Evolutionary conservation across 768 basidiomycete genomes (phyloP), one percentile per base, ranked within the genome.

Genomic region (Lentinus brumalis): DNA sequence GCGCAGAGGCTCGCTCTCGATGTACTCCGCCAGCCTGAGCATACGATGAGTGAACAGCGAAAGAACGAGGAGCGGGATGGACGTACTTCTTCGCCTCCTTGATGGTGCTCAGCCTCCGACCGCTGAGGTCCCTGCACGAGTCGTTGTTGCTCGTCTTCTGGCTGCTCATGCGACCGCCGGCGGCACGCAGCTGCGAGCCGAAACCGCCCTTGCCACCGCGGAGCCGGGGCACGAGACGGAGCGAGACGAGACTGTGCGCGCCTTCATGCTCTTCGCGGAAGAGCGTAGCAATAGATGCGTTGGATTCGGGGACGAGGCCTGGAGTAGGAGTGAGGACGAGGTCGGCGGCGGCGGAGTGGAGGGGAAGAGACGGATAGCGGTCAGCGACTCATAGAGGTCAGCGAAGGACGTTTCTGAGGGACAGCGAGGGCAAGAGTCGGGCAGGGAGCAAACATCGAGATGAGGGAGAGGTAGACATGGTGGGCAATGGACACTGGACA

Each of bases 121-220:
- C 96, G 60, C 83, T 94, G 40, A 99, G 81, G 71, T 98, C 97
- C 50, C 97, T 79, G 73, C 95, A 97, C 8, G 92, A 92, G 72
- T 98, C 96, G 63, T 95, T 95, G 74, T 95, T 96, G 74, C 82
- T 95, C 26, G 94, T 94, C 80, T 94, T 94, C 78, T 95, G 93
- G 67, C 89, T 91, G 70, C 91, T 93, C 97, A 99, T 99, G 35
- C 96, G 85, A 12, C 97, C 96, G 65, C 97, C 97, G 14, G 96
- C 96, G 0, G 97, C 96, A 73, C 97, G 85, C 65, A 99, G 81
- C 78, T 98, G 95, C 16, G 91, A 92, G 4, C 97, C 97, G 70
- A 99, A 98, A 38, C 96, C 97, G 73, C 97, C 96, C 76, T 98
- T 99, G 18, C 97, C 97, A 51, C 96, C 96, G 3, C 81, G 79